Base-by-base conservation (phyloP, 108 stramenopile genomes). In the Skeletonema menzelii region DNA sequence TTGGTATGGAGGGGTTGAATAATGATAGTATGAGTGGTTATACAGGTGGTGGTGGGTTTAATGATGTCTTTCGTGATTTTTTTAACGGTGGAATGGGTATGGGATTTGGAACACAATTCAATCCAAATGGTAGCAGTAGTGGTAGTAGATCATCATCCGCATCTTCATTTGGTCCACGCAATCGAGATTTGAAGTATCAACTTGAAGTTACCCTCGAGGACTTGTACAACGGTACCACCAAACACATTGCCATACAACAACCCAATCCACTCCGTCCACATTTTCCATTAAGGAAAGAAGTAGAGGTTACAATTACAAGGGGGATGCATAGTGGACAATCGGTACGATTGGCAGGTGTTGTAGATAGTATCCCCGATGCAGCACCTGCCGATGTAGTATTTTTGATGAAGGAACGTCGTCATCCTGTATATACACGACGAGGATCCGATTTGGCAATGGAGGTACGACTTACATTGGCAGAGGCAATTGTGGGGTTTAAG, bases 191-290 rank as follows among this genome's bases (percentile, higher is more conserved):
- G 14, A 80, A 87, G 10, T 92, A 90, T 77, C 81, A 91, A 71
- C 60, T 92, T 40, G 85, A 91, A 75, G 88, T 95, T 0, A 71
- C 90, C 0, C 70, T 95, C 37, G 94, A 95, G 79, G 94, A 95
- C 22, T 60, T 95, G 65, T 95, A 95, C 73, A 63, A 59, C 8
- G 94, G 94, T 17, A 56, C 72, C 1, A 84, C 87, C 7, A 86
- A 73, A 63, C 56, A 56, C 4, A 73, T 92, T 13, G 58, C 80
- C 2, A 84, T 91, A 1, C 64, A 78, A 55, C 83, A 91, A 38
- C 86, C 86, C 6, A 62, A 80, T 64, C 74, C 65, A 22, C 58
- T 68, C 5, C 59, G 63, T 61, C 69, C 79, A 19, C 58, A 68
- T 20, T 66, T 69, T 28, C 70, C 69, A 63, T 31, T 35, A 44